These are phyloP conservation scores for Barnettozyma pratensis DNA, from an alignment of 805 yeast species.

Conservation along the genomic window DNA sequence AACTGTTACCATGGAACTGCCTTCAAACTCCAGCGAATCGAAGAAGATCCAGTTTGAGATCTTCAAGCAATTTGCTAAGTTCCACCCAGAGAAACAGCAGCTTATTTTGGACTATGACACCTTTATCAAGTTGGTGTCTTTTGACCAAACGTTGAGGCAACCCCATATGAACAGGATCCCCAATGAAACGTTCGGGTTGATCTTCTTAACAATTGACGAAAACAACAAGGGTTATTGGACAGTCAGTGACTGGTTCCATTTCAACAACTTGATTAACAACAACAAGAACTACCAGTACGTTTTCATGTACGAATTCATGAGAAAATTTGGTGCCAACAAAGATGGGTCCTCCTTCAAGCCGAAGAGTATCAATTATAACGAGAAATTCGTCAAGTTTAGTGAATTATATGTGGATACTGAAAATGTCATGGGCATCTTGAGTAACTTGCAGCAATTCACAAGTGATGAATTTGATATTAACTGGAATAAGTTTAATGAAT, in stretches of 20 bases:
- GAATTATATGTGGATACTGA: slow-evolving; percentile 26
- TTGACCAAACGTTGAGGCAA: slow-evolving; percentile 37
- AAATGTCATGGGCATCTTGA: slow-evolving; percentile 29
- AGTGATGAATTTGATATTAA: slow-evolving; percentile 29
- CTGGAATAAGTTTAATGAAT: slow-evolving; percentile 28
- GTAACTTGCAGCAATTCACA: slow-evolving; percentile 28
- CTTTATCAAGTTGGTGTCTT: slow-evolving; percentile 32
- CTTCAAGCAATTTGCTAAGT: slow-evolving; percentile 37
- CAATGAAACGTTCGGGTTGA: slow-evolving; percentile 58
- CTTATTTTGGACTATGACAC: slow-evolving; percentile 30
- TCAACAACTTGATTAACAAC: slow-evolving; percentile 51
- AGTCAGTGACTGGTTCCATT: slow-evolving; percentile 67
- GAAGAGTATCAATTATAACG: slow-evolving; percentile 33
- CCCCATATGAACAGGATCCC: slow-evolving; percentile 38
- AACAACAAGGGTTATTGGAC: slow-evolving; percentile 62
- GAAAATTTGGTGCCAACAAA: slow-evolving; percentile 36
- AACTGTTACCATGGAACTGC: slow-evolving; percentile 30
- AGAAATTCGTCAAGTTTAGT: slow-evolving; percentile 34
- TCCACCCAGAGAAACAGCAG: slow-evolving; percentile 28
- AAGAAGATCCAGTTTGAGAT: slow-evolving; percentile 37
- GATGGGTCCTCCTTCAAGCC: slow-evolving; percentile 11
- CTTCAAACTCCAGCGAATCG: slow-evolving; percentile 31
- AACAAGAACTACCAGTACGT: slow-evolving; percentile 44
- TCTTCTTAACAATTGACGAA: slow-evolving; percentile 78
- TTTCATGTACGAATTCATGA: slow-evolving; percentile 49